Evolutionary conservation across 495 filamentous ascomycete species (phyloP), one percentile per base, ranked within the genome.

Genomic region (Neurospora sp.): DNA sequence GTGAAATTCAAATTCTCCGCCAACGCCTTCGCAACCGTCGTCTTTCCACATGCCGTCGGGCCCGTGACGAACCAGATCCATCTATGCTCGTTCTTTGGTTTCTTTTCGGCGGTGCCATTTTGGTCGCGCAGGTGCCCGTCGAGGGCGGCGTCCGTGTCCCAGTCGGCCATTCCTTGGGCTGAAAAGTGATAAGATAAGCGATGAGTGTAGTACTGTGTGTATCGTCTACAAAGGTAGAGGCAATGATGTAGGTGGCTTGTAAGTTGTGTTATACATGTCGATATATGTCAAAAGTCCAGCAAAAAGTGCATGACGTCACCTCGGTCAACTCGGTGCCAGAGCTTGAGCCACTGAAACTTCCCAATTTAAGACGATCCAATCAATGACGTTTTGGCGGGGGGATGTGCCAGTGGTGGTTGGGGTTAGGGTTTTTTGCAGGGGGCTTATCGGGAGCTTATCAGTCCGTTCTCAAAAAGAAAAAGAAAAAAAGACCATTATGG

Each of bases 41-140:
- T 78, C 69, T 79, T 79, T 41, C 77, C 78, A 70, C 77, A 80
- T 4, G 77, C 78, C 18, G 78, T 79, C 38, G 78, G 78, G 4
- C 78, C 78, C 1, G 77, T 77, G 65, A 79, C 48, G 76, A 80
- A 79, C 76, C 77, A 80, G 68, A 80, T 75, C 78, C 77, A 79
- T 35, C 77, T 74, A 53, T 73, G 61, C 12, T n/a, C 31, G 42
- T 70, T 31, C 12, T 61, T 61, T 0, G 53, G 53, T 1, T 61
- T 31, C 12, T 48, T 71, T 5, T 18, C 40, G 1, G 70, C 39
- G 1, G 41, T 48, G 8, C 16, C 14, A 8, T 31, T 61, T 20
- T 59, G 48, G 22, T 59, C 22, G 22, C 22, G 11, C 22, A 61
- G 8, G 22, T 31, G 46, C 9, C 46, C 46, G 10, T n/a, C n/a